A percentile compares a stretch with the other conserved stretches of the same genome.
Conservation (phyloP, 495 filamentous ascomycete species). For the Apiosordaria backusii region DNA sequence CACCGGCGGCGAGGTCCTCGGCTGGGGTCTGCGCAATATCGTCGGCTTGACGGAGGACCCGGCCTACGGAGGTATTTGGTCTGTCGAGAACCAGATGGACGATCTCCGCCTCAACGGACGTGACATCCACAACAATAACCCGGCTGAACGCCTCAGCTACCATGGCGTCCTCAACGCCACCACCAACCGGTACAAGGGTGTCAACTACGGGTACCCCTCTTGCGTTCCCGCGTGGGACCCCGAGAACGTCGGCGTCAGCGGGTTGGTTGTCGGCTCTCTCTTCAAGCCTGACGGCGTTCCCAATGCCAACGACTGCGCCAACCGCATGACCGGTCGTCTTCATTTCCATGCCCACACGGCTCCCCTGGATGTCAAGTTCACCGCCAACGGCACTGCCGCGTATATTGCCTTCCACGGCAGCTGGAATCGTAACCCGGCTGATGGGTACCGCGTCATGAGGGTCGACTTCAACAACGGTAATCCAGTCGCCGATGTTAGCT, state of each 20-base stretch:
- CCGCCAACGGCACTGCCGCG: constrained; percentile 36
- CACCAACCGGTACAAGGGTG: constrained; percentile 35
- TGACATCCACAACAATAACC: constrained; percentile 63
- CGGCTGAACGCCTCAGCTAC: constrained; percentile 66
- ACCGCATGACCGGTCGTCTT: constrained; percentile 43
- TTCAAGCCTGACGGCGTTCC: constrained; percentile 39
- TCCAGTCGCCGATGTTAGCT: constrained; percentile 39
- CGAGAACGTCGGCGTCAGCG: constrained; percentile 33
- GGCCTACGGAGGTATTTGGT: constrained; percentile 56
- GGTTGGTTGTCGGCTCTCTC: constrained; percentile 43
- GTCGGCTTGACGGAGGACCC: constrained; percentile 62
- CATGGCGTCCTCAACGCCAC: constrained; percentile 55
- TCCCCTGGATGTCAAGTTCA: constrained; percentile 54
- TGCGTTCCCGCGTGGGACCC: constrained; percentile 60
- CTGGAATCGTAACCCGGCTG: constrained; percentile 46
- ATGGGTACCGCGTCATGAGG: constrained; percentile 48
- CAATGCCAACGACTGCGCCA: constrained; percentile 24
- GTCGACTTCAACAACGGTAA: constrained; percentile 45
- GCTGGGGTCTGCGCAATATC: constrained; percentile 65
- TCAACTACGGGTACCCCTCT: constrained; percentile 60
- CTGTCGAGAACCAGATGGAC: constrained; percentile 66
- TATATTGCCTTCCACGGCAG: constrained; percentile 56
- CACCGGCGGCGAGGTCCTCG: constrained; percentile 51
- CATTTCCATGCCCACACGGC: constrained; percentile 55
- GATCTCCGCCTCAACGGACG: constrained; percentile 48